A percentile compares a stretch with the other conserved stretches of the same genome.
Conservation (phyloP, 352 stramenopile species). For the Phytophthora nicotianae region DNA sequence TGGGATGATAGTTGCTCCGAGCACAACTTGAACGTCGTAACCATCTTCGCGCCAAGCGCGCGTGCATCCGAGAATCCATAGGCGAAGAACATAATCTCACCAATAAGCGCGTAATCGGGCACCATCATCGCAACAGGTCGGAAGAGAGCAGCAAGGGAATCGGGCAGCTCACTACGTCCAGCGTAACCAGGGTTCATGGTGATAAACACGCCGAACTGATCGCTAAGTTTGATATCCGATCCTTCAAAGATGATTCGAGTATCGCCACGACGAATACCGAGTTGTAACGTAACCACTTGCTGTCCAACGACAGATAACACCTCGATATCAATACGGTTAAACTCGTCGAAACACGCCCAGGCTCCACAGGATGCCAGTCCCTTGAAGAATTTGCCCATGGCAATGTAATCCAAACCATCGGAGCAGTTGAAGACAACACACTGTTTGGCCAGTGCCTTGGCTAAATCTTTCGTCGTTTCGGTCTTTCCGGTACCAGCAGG, state of each 20-base stretch:
- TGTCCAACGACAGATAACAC: slow-evolving; percentile 89
- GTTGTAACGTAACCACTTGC: slow-evolving; percentile 93
- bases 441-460: slow-evolving; percentile 95
- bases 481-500: slow-evolving; percentile 95
- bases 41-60: slow-evolving; percentile 77
- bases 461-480: slow-evolving; percentile 95
- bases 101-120: slow-evolving; percentile 89
- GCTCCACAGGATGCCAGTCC: slow-evolving; percentile 93
- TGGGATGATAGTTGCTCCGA: slow-evolving; percentile 91
- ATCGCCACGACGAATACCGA: slow-evolving; percentile 82
- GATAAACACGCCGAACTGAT: slow-evolving; percentile 91
- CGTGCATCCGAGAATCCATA: slow-evolving; percentile 71
- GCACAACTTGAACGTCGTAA: slow-evolving; percentile 90
- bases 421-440: slow-evolving; percentile 96
- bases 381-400: slow-evolving; percentile 96
- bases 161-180: slow-evolving; percentile 85
- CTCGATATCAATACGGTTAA: slow-evolving; percentile 91
- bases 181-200: slow-evolving; percentile 93
- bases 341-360: slow-evolving; percentile 92
- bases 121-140: slow-evolving; percentile 93
- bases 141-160: slow-evolving; percentile 87
- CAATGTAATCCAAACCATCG: slow-evolving; percentile 94
- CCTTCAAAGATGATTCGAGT: slow-evolving; percentile 94
- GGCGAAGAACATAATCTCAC: slow-evolving; percentile 92
- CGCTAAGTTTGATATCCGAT: slow-evolving; percentile 94